Base-by-base conservation (phyloP, 2,329 filamentous ascomycete genomes). In the Ophioceras dolichostomum region DNA sequence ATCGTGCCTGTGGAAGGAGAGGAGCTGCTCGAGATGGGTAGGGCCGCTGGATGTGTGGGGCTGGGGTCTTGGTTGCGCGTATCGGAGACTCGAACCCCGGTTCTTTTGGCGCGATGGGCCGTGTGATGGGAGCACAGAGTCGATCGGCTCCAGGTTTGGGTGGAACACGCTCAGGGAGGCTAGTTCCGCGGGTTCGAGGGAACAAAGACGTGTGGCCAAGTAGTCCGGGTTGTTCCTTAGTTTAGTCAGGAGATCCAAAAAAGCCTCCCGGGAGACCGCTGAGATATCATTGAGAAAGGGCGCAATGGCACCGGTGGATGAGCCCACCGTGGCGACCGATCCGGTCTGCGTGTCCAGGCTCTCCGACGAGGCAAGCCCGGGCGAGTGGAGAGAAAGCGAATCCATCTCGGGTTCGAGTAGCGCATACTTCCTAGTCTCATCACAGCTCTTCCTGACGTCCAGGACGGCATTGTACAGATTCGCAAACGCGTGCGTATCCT, bases 1-100 rank as follows among this genome's bases (percentile, higher is more conserved):
- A 55, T 94, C 85, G 52, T 88, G 83, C 49, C 88, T 73, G 59
- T 94, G 86, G 55, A 95, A 93, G 36, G 84, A 88, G 49, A 93
- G 67, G 43, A 91, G 74, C 51, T 84, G 79, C 56, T 94, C 85
- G 49, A 94, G 80, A 42, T 84, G 77, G 45, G 68, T 78, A 43
- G 71, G 65, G n/a, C 27, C 18, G 21, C 19, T 35, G 28, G 45
- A 65, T 12, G 32, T 16, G 21, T 19, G 31, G 28, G 45, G 59
- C 54, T 49, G 50, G 56, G 45, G 65, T 67, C 31, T 36, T 24
- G 6, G 35, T 32, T 24, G 30, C 31, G 13, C 30, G 20, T 21
- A 36, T 12, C 39, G 26, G 5, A 36, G 32, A 10, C 32, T 19
- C 2, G 42, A 37, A 3, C 34, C 6, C 36, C 45, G 64, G 62